Conservation (phyloP, 345 rosid species). For the Brassica cretica region DNA sequence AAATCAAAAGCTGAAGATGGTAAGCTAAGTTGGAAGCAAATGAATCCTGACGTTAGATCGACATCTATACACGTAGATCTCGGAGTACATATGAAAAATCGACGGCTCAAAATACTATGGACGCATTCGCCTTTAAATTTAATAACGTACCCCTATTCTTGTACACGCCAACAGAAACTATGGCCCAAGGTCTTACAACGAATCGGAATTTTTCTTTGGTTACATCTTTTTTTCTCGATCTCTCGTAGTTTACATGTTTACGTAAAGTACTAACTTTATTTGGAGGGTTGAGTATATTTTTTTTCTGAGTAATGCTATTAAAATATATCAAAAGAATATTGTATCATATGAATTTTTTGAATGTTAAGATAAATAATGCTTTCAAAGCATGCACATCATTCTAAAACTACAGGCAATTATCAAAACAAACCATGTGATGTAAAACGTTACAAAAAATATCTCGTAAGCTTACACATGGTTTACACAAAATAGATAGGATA, state of each 20-base stretch:
- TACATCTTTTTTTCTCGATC: neutral
- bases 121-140: constrained; percentile 11
- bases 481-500: neutral
- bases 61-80: neutral
- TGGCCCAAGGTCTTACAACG: constrained; percentile 11
- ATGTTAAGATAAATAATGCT: neutral
- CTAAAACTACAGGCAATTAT: neutral
- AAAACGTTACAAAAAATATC: neutral
- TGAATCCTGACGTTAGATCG: constrained; percentile 20
- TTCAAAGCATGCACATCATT: neutral
- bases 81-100: constrained; percentile 12
- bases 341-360: neutral
- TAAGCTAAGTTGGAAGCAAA: constrained; percentile 5
- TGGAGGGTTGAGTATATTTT: neutral
- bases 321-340: neutral
- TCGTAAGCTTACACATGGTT: neutral
- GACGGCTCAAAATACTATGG: constrained; percentile 26
- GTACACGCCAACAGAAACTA: constrained; percentile 18
- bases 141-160: neutral
- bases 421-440: neutral
- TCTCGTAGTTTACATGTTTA: neutral
- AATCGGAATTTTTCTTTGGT: constrained; percentile 3
- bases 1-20: constrained; percentile 2
- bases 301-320: neutral
- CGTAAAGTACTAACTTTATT: neutral